phyloP scores from a whole-genome alignment of 345 rosid species.

The Linum usitatissimum region DNA sequence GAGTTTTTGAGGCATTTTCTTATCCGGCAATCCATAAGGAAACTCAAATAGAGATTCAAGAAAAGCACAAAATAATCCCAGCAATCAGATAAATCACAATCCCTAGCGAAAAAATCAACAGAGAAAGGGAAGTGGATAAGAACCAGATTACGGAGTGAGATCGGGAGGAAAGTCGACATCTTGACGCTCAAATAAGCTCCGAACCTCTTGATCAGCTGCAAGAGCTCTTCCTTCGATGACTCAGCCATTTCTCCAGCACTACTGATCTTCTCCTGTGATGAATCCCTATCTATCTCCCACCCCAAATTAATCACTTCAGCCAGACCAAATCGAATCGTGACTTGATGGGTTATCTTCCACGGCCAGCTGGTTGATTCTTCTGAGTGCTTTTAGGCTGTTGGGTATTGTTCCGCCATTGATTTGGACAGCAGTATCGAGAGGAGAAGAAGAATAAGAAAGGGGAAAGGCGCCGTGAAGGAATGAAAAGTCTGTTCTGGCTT shows the following conservation, averaged over 20 bases:
- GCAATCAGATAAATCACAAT: not conserved
- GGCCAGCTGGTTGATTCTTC: too few relatives aligned
- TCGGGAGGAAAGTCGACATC: constrained; percentile 55
- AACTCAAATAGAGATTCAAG: not conserved
- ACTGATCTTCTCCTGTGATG: not conserved
- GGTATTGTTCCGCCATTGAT: too few relatives aligned
- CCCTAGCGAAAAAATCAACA: not conserved
- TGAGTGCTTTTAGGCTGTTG: too few relatives aligned
- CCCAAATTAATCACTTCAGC: not conserved
- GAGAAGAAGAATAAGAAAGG: too few relatives aligned
- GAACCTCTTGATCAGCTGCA: constrained; percentile 78
- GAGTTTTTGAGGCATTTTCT: too few relatives aligned
- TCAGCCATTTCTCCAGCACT: not conserved
- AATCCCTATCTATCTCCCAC: not conserved
- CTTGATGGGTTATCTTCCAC: too few relatives aligned
- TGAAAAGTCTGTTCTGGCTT: too few relatives aligned
- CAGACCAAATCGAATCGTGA: not conserved
- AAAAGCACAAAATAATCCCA: too few relatives aligned
- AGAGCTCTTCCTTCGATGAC: constrained; percentile 62
- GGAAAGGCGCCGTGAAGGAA: too few relatives aligned
- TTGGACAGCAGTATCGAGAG: too few relatives aligned
- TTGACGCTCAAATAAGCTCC: constrained; percentile 70
- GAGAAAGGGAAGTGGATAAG: constrained; percentile 9
- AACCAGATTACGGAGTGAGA: constrained; percentile 63
- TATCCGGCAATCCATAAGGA: not conserved